These are phyloP conservation scores for Pharnaceum exiguum DNA, from an alignment of 148 eudicot species.

Conservation along the genomic window DNA sequence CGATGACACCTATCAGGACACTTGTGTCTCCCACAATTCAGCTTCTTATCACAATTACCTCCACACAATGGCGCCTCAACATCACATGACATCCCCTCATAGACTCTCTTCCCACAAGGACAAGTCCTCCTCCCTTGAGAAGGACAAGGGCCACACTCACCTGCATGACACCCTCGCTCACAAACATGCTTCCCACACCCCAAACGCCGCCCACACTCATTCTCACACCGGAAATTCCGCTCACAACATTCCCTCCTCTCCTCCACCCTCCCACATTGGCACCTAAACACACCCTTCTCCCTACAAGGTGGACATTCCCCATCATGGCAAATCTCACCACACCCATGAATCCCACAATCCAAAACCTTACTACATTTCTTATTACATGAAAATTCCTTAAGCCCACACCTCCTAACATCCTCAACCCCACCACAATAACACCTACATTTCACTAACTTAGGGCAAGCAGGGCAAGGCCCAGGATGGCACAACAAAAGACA, in stretches of 20 bases:
- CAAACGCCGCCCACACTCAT: constrained; percentile 45
- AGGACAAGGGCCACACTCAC: constrained; percentile 80
- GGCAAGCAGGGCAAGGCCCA: constrained; percentile 94
- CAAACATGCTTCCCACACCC: constrained; percentile 88
- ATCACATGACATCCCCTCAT: constrained; percentile 96
- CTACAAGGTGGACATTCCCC: constrained; percentile 77
- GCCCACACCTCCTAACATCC: constrained; percentile 86
- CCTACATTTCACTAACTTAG: constrained; percentile 58
- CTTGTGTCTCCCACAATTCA: constrained; percentile 77
- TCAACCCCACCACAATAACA: constrained; percentile 73
- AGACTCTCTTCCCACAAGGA: constrained; percentile 78
- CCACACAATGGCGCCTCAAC: constrained; percentile 75
- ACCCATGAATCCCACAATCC: constrained; percentile 65
- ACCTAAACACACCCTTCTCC: constrained; percentile 51
- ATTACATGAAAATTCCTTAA: constrained; percentile 83
- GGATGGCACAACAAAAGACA: constrained; percentile 91
- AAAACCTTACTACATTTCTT: constrained; percentile 44
- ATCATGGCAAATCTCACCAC: constrained; percentile 75
- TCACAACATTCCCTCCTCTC: constrained; percentile 74
- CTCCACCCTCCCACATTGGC: constrained; percentile 74
- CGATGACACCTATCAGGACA: constrained; percentile 94
- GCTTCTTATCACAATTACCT: constrained; percentile 69
- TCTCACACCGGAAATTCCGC: constrained; percentile 62
- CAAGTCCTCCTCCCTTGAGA: constrained; percentile 77
- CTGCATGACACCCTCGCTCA: constrained; percentile 76